These are phyloP conservation scores for Calocera viscosa DNA, from an alignment of 768 basidiomycete species.

Conservation along the genomic window DNA sequence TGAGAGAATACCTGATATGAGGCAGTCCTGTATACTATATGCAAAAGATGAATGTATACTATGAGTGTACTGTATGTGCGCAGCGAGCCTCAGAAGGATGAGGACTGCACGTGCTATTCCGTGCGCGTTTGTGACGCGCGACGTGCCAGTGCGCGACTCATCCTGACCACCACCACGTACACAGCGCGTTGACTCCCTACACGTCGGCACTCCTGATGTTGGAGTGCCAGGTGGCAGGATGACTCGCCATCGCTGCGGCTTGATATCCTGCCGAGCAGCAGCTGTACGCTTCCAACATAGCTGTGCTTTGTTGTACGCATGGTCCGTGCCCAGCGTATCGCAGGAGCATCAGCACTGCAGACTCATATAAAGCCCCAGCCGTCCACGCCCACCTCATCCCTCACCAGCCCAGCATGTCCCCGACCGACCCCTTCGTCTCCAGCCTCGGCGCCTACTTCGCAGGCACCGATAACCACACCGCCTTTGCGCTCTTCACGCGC, in stretches of 20 bases:
- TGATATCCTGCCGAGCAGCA: too few species aligned
- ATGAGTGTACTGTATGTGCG: too few species aligned
- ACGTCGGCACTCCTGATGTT: background rate
- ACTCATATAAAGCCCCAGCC: background rate
- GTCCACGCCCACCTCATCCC: background rate
- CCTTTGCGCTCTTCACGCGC: background rate
- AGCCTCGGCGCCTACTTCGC: background rate
- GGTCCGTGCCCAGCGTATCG: too few species aligned
- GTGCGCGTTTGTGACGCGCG: too few species aligned
- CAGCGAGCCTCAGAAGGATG: too few species aligned
- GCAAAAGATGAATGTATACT: too few species aligned
- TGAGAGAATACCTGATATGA: slow-evolving; percentile 28
- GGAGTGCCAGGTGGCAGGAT: background rate
- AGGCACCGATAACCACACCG: background rate
- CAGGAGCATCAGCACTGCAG: too few species aligned
- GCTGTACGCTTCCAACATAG: too few species aligned
- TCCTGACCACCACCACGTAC: background rate
- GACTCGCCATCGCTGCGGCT: background rate
- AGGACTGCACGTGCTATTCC: too few species aligned
- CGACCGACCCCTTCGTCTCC: background rate
- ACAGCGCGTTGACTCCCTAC: background rate
- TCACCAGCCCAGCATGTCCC: background rate
- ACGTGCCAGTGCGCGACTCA: too few species aligned
- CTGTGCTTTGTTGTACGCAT: too few species aligned
- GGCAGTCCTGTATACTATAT: too few species aligned